Percentiles rank a stretch among this genome's conserved stretches.
Evolutionary conservation across 169 alveolate species (phyloP).

Genomic region (Miamiensis avidus): DNA sequence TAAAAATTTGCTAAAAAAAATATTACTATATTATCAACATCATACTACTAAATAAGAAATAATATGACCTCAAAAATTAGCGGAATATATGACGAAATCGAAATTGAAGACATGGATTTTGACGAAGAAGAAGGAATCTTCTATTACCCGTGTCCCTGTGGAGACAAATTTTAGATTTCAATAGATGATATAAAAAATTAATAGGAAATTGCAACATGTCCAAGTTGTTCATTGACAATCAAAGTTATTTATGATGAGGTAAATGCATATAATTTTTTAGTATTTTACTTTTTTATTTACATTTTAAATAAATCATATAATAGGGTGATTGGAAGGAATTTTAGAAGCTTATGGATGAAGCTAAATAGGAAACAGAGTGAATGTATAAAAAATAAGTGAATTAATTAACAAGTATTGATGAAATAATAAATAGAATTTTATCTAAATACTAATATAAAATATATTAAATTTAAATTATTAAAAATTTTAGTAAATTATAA

Average conservation of each 20-base stretch:
- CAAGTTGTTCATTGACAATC: conserved; percentile 83
- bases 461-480: too few relatives aligned
- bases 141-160: conserved; percentile 90
- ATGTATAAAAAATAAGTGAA: too few relatives aligned
- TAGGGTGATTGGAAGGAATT: neutral
- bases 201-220: conserved; percentile 80
- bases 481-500: too few relatives aligned
- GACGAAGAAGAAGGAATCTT: conserved; percentile 69
- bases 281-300: neutral
- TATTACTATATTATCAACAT: too few relatives aligned
- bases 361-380: neutral
- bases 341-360: neutral
- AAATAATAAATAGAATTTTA: too few relatives aligned
- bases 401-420: too few relatives aligned
- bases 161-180: conserved; percentile 81
- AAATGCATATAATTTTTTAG: neutral
- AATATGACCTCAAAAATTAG: conserved; percentile 25
- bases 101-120: conserved; percentile 87
- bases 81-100: conserved; percentile 84
- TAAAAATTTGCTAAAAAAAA: neutral
- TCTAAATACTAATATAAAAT: too few relatives aligned
- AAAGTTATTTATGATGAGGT: conserved; percentile 75
- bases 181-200: conserved; percentile 55
- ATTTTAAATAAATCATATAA: too few relatives aligned
- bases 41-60: neutral